Percentiles rank a stretch among this genome's conserved stretches.
Conservation (phyloP, 495 filamentous ascomycete species). For the Lophiostoma macrostomum region DNA sequence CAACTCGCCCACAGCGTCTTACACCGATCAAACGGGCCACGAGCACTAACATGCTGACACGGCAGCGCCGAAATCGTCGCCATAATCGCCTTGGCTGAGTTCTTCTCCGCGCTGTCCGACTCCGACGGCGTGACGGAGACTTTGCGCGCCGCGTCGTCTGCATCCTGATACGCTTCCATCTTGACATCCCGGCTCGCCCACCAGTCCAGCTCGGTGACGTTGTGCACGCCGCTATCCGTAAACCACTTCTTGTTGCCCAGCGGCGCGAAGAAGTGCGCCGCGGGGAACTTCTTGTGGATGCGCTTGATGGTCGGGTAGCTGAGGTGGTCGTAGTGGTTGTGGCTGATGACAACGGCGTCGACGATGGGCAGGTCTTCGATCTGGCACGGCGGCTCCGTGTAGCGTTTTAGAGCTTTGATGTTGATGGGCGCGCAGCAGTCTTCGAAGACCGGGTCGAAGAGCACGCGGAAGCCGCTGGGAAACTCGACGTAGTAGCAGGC, state of each 20-base stretch:
- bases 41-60: conserved; percentile 76
- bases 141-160: neutral
- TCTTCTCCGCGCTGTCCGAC: neutral
- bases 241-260: conserved; percentile 92
- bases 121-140: neutral
- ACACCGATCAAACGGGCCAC: conserved; percentile 64
- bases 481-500: conserved; percentile 94
- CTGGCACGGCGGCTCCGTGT: conserved; percentile 72
- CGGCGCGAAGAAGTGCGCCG: conserved; percentile 84
- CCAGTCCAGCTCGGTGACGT: conserved; percentile 91
- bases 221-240: conserved; percentile 56
- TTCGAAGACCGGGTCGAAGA: conserved; percentile 96
- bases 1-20: conserved; percentile 86
- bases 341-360: conserved; percentile 87
- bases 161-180: conserved; percentile 46
- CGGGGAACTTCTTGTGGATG: conserved; percentile 68
- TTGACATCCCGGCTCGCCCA: conserved; percentile 80
- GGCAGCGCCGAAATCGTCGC: conserved; percentile 81
- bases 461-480: conserved; percentile 77
- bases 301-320: conserved; percentile 70
- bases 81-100: conserved; percentile 51
- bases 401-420: conserved; percentile 73
- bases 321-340: conserved; percentile 94
- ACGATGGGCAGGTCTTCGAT: conserved; percentile 78
- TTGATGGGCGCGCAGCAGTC: conserved; percentile 76